Evolutionary conservation across 2,329 filamentous ascomycete genomes (phyloP).

Genomic region (Lithohypha guttulata): DNA sequence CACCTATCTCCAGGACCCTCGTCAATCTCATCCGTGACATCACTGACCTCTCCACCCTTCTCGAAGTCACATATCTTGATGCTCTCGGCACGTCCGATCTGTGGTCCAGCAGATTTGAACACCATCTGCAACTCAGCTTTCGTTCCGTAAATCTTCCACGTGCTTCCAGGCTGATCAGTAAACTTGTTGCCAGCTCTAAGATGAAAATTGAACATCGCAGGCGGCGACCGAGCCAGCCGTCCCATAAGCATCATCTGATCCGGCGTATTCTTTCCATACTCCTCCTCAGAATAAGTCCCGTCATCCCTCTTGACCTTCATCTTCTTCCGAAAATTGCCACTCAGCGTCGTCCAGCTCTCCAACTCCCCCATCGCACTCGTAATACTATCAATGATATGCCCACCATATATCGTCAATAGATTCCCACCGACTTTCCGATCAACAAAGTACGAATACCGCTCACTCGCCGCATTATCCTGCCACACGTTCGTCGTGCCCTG

Average conservation of each 20-base stretch:
- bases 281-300: constrained; percentile 17
- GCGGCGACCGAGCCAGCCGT: constrained; percentile 13
- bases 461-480: constrained; percentile 19
- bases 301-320: constrained; percentile 18
- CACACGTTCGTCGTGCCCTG: constrained; percentile 30
- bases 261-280: constrained; percentile 20
- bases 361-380: constrained; percentile 20
- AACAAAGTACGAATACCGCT: constrained; percentile 39
- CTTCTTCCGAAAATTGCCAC: constrained; percentile 15
- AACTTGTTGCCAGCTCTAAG: constrained; percentile 20
- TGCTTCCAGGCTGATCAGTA: constrained; percentile 18
- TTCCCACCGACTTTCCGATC: constrained; percentile 37
- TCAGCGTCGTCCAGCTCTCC: constrained; percentile 15
- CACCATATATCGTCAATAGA: constrained; percentile 30
- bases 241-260: constrained; percentile 23
- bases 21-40: constrained; percentile 28
- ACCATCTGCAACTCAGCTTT: constrained; percentile 33
- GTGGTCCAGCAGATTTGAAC: constrained; percentile 27
- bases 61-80: constrained; percentile 43
- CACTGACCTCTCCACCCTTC: constrained; percentile 32
- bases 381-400: constrained; percentile 24
- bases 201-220: constrained; percentile 19
- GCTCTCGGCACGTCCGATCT: constrained; percentile 33
- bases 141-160: constrained; percentile 25
- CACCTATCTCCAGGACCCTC: constrained; percentile 38